phyloP scores from a whole-genome alignment of 306 rosid species.

The Medicago lupulina region DNA sequence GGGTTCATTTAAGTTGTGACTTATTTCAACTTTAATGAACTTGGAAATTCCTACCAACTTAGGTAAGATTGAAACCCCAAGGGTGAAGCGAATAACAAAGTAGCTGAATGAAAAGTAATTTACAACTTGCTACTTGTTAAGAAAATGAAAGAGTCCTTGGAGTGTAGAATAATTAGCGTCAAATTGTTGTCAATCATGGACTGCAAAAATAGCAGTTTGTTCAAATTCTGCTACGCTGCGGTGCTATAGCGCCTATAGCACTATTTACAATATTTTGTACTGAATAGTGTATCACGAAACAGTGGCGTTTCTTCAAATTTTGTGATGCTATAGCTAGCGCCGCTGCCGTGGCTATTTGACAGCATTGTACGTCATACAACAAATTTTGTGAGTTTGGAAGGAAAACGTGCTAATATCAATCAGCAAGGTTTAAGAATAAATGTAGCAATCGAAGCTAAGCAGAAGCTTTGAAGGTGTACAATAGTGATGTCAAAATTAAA shows the following conservation, averaged over 20 bases:
- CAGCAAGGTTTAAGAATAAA: background rate
- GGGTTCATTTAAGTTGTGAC: background rate
- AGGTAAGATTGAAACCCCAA: constrained; percentile 5
- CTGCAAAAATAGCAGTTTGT: background rate
- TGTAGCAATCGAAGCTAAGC: background rate
- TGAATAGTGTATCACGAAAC: background rate
- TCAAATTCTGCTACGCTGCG: background rate
- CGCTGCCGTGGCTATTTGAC: background rate
- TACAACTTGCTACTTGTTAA: background rate
- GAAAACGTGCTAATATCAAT: background rate
- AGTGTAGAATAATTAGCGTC: background rate
- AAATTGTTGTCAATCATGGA: background rate
- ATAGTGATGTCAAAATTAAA: constrained; percentile 14
- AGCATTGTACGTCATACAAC: background rate
- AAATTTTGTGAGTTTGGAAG: background rate
- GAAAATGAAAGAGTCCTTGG: background rate
- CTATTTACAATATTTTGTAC: background rate
- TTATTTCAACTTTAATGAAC: background rate
- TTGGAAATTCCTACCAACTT: background rate
- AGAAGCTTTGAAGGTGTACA: background rate
- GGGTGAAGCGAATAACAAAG: constrained; percentile 4
- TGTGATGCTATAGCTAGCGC: background rate
- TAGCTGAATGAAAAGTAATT: background rate
- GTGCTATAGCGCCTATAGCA: background rate
- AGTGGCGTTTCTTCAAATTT: background rate